phyloP scores from a whole-genome alignment of 805 yeast genomes.

The Suhomyces pyralidae region DNA sequence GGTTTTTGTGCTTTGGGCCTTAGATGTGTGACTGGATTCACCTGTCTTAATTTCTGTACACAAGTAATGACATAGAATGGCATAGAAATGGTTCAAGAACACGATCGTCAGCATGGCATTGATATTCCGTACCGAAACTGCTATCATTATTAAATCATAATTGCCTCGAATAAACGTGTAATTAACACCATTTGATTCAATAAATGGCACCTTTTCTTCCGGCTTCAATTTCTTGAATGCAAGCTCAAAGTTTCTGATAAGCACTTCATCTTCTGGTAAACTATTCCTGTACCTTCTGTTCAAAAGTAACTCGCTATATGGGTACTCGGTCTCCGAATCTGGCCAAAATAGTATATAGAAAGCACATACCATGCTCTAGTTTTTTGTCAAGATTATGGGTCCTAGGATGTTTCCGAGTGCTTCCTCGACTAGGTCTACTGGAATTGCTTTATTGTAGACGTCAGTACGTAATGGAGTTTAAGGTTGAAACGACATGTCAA shows the following conservation, averaged over 20 bases:
- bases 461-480: neutral
- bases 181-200: constrained; percentile 47
- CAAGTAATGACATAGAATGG: constrained; percentile 28
- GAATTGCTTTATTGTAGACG: neutral
- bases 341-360: constrained; percentile 37
- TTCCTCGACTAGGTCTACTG: neutral
- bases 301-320: constrained; percentile 31
- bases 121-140: constrained; percentile 44
- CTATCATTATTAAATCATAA: constrained; percentile 42
- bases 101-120: constrained; percentile 58
- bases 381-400: neutral
- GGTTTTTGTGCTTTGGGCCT: neutral
- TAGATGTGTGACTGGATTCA: neutral
- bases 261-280: constrained; percentile 20
- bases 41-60: constrained; percentile 4
- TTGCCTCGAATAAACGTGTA: constrained; percentile 51
- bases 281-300: constrained; percentile 34
- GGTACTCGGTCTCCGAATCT: constrained; percentile 21
- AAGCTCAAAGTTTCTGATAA: constrained; percentile 25
- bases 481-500: neutral
- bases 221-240: constrained; percentile 18
- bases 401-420: neutral
- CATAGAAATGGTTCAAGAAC: constrained; percentile 46
- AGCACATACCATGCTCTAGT: constrained; percentile 32
- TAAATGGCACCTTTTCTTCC: constrained; percentile 38